Conservation (phyloP, 2,329 filamentous ascomycete genomes). For the Aspergillus novoparasiticus region DNA sequence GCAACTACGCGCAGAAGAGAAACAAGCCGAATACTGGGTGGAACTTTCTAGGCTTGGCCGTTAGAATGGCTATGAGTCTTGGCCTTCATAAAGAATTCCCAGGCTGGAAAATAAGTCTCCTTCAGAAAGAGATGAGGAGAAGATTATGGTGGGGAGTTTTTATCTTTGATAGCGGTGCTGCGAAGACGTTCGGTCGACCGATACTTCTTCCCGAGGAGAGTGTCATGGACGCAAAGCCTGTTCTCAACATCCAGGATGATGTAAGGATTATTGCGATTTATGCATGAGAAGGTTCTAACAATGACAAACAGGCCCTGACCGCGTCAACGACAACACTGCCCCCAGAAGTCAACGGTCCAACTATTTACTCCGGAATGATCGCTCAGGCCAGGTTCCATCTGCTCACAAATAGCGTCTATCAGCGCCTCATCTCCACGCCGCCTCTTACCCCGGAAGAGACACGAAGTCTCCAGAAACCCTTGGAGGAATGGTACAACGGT, state of each 20-base stretch:
- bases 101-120: constrained; percentile 48
- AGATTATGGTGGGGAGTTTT: constrained; percentile 48
- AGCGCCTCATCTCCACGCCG: constrained; percentile 47
- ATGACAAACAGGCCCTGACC: constrained; percentile 34
- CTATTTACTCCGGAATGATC: constrained; percentile 47
- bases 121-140: constrained; percentile 45
- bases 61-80: constrained; percentile 53
- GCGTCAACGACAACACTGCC: constrained; percentile 40
- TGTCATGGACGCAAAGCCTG: constrained; percentile 48
- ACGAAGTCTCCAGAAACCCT: constrained; percentile 42
- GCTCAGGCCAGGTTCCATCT: constrained; percentile 47
- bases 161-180: constrained; percentile 53
- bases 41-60: constrained; percentile 53
- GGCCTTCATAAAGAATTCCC: constrained; percentile 55
- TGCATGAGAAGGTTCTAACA: background rate
- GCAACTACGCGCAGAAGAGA: constrained; percentile 54
- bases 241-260: constrained; percentile 49
- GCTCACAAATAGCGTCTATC: constrained; percentile 48
- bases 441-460: constrained; percentile 46
- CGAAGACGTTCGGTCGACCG: constrained; percentile 54
- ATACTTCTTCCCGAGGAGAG: constrained; percentile 49
- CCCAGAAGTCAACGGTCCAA: constrained; percentile 40
- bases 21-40: constrained; percentile 56
- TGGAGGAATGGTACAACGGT: constrained; percentile 46
- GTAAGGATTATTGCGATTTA: constrained; percentile 17